Base-by-base conservation (phyloP, 306 rosid genomes). In the Begonia peltatifolia region DNA sequence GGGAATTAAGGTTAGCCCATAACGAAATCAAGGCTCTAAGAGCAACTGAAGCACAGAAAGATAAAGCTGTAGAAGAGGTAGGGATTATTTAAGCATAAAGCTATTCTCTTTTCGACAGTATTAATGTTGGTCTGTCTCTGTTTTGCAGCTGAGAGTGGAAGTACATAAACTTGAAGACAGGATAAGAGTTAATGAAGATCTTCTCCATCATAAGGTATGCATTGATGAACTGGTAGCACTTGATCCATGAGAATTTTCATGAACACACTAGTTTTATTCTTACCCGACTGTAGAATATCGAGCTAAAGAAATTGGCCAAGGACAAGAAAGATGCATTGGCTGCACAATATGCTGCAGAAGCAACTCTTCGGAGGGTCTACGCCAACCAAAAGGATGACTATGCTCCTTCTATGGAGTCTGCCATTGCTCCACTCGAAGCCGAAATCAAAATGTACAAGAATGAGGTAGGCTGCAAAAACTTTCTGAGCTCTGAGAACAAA, bases 271-370 rank as follows among this genome's bases (percentile, higher is more conserved):
- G 3, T 17, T 46, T 30, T 7, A 30, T 30, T 30, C 38, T 30
- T 30, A 7, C 38, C 38, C 8, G 6, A 30, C 41, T 70, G 65
- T 84, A 90, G 97, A 83, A 85, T 63, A 79, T 85, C 57, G 95
- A 90, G 68, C 67, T 78, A 71, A 90, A 74, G 82, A 90, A 68
- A 64, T 59, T 78, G 55, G 66, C 72, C 12, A 74, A 63, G 8
- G 97, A 90, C 54, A 90, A 75, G 80, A 80, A 76, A 69, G 84
- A 85, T 30, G 95, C 94, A 52, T 53, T 83, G 75, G 82, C 94
- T 1, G 99, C 92, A 17, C 95, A 85, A 56, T 85, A 72, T 68
- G 92, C 99, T 35, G 95, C 86, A 38, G 99, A 90, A 78, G 82
- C 82, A 68, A 55, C 95, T 53, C 92, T 90, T 42, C 69, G 94